Percentiles rank a stretch among this genome's conserved stretches.
These are phyloP conservation scores for Yarrowia deformans DNA, from an alignment of 805 yeast genomes.

Conservation along the genomic window DNA sequence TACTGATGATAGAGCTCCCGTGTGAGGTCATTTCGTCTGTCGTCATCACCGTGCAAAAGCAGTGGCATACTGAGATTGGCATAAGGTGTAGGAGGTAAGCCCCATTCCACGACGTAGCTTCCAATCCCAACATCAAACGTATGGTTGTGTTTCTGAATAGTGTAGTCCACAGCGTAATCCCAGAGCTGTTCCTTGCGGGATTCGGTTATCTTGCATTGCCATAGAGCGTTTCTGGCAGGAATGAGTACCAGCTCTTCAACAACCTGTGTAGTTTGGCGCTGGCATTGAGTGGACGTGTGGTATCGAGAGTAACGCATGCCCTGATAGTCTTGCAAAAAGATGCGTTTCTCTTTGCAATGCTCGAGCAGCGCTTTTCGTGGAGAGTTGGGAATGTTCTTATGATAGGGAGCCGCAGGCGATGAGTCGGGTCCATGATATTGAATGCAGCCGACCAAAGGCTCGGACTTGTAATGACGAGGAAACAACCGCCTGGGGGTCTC, in stretches of 20 bases:
- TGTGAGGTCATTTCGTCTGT: constrained; percentile 9
- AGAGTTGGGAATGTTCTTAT: constrained; percentile 14
- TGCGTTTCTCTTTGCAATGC: constrained; percentile 6
- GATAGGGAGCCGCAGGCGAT: constrained; percentile 22
- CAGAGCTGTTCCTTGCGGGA: constrained; percentile 24
- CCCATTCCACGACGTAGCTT: constrained; percentile 33
- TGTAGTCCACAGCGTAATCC: constrained; percentile 32
- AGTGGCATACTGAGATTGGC: constrained; percentile 25
- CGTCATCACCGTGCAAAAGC: constrained; percentile 15
- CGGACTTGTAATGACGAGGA: not conserved
- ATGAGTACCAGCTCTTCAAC: constrained; percentile 26
- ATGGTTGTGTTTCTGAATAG: constrained; percentile 27
- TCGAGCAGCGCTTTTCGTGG: constrained; percentile 5
- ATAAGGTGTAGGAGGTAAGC: constrained; percentile 26
- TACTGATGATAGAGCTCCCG: constrained; percentile 21
- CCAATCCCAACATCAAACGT: constrained; percentile 19
- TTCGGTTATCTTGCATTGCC: not conserved
- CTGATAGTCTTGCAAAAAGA: constrained; percentile 26
- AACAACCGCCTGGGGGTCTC: constrained; percentile 4
- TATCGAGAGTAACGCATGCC: constrained; percentile 27
- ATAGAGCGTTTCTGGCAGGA: constrained; percentile 19
- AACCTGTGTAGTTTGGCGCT: constrained; percentile 22
- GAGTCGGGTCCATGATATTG: constrained; percentile 37
- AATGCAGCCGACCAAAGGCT: constrained; percentile 10
- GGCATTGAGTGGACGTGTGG: constrained; percentile 5